A percentile compares a stretch with the other conserved stretches of the same genome.
phyloP scores from a whole-genome alignment of 805 yeast species.

The Jamesozyma rosinii region DNA sequence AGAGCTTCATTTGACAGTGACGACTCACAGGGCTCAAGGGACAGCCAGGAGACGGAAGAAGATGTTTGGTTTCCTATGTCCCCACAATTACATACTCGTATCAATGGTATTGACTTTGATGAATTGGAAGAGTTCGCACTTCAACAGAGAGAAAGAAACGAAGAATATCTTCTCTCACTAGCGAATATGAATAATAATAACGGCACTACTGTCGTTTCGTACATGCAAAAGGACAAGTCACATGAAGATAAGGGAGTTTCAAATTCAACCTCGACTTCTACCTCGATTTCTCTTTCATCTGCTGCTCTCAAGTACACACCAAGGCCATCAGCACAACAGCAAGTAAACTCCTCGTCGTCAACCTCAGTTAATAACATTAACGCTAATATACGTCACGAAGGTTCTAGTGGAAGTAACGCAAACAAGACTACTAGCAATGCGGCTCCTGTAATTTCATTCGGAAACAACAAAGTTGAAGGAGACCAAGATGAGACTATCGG shows the following conservation, averaged over 20 bases:
- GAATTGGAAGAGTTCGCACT: conserved; percentile 77
- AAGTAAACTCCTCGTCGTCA: not conserved
- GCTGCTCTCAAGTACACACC: conserved; percentile 63
- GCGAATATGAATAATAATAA: not conserved
- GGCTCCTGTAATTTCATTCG: conserved; percentile 33
- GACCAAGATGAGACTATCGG: conserved; percentile 8
- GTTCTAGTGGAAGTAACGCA: not conserved
- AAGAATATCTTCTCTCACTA: conserved; percentile 25
- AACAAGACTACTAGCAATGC: not conserved
- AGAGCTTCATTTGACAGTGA: conserved; percentile 44
- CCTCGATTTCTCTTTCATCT: conserved; percentile 33
- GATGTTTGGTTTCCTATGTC: conserved; percentile 96
- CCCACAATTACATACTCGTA: conserved; percentile 46
- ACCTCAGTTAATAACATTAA: not conserved
- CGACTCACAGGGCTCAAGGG: conserved; percentile 65
- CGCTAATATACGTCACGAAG: not conserved
- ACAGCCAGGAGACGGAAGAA: conserved; percentile 87
- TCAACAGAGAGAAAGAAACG: conserved; percentile 46
- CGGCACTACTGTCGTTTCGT: not conserved
- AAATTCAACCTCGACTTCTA: conserved; percentile 26
- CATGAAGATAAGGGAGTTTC: conserved; percentile 4
- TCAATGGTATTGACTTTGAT: conserved; percentile 80
- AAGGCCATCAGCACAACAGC: conserved; percentile 7
- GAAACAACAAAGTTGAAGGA: conserved; percentile 25
- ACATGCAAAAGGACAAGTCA: not conserved